Conservation (phyloP, 148 eudicot species). For the Rhododendron simsii region DNA sequence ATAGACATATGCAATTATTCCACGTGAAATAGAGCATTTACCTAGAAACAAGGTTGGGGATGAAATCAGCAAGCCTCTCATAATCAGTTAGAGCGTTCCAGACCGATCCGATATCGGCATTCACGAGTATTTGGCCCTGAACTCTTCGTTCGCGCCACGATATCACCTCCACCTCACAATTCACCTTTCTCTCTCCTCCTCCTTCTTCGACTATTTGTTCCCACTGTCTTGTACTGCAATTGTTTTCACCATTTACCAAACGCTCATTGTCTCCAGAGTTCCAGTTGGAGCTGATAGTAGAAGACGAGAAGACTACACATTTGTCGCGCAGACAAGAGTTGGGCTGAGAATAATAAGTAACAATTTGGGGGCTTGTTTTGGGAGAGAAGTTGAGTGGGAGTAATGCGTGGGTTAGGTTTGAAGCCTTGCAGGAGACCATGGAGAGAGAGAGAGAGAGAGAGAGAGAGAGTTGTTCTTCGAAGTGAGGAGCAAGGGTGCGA, state of each 20-base stretch:
- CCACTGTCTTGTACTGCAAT: background rate
- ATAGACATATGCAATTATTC: background rate
- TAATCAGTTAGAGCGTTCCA: slow-evolving; percentile 96
- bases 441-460: slow-evolving; percentile 20
- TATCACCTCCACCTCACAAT: slow-evolving; percentile 82
- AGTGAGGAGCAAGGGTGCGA: background rate
- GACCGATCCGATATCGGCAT: slow-evolving; percentile 69
- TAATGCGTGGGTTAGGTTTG: background rate
- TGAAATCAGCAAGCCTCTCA: slow-evolving; percentile 90
- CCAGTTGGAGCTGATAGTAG: background rate
- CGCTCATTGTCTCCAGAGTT: slow-evolving; percentile 18
- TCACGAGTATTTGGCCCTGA: slow-evolving; percentile 57
- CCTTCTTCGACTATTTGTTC: slow-evolving; percentile 2
- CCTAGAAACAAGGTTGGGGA: slow-evolving; percentile 92
- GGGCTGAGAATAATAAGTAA: background rate
- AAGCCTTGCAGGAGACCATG: slow-evolving; percentile 15
- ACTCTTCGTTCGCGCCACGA: slow-evolving; percentile 92
- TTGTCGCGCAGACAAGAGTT: background rate
- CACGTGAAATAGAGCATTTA: background rate
- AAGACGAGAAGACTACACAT: slow-evolving; percentile 8
- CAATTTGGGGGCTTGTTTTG: slow-evolving; percentile 17
- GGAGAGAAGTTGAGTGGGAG: slow-evolving; percentile 18
- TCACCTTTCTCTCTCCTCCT: slow-evolving; percentile 48
- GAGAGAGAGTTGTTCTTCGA: background rate
- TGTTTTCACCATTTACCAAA: background rate